A percentile compares a stretch with the other conserved stretches of the same genome.
These are phyloP conservation scores for Sisymbrium altissimum DNA, from an alignment of 345 rosid species.

Conservation along the genomic window DNA sequence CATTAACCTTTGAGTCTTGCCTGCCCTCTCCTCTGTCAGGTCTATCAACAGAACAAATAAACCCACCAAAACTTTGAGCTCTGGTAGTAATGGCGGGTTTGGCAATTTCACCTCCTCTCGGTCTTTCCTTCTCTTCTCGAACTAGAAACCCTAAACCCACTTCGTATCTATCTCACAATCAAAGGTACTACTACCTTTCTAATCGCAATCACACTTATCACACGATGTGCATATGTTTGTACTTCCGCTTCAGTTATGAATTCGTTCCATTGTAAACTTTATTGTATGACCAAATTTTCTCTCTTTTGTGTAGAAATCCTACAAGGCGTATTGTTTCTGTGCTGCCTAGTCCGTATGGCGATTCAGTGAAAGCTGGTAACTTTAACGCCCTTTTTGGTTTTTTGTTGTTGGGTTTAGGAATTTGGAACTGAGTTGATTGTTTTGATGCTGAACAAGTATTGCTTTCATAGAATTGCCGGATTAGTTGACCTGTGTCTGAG, in stretches of 20 bases:
- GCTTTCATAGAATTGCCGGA: background rate
- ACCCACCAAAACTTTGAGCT: constrained; percentile 19
- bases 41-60: constrained; percentile 19
- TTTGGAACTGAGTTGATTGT: background rate
- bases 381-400: background rate
- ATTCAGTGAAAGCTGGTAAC: constrained; percentile 37
- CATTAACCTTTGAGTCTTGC: constrained; percentile 7
- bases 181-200: constrained; percentile 32
- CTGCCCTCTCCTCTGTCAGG: constrained; percentile 19
- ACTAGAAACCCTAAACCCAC: constrained; percentile 22
- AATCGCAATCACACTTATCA: background rate
- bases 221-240: background rate
- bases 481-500: constrained; percentile 1
- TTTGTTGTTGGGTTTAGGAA: background rate
- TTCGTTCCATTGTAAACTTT: background rate
- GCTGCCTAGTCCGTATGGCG: constrained; percentile 40
- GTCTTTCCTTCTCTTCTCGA: constrained; percentile 34
- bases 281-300: background rate
- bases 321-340: constrained; percentile 38
- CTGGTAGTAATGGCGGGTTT: constrained; percentile 44
- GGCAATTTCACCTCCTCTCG: constrained; percentile 40
- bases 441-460: background rate
- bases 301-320: constrained; percentile 33
- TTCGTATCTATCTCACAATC: constrained; percentile 29
- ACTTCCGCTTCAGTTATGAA: background rate